Base-by-base conservation (phyloP, 495 filamentous ascomycete genomes). In the Aspergillus panamensis region DNA sequence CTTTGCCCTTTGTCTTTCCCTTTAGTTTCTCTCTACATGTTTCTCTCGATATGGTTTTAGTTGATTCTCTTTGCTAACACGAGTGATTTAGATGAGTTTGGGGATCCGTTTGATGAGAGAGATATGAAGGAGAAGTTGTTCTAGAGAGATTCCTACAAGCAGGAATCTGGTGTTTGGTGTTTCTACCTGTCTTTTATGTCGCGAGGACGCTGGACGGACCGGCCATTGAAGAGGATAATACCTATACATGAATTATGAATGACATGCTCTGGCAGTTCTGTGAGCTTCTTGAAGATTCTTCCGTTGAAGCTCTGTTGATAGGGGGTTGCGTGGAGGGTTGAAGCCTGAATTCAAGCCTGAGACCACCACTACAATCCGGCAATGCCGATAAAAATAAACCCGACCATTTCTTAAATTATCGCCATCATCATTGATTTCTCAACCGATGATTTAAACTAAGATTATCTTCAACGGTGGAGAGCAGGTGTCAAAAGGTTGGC, bases 21-120 rank as follows among this genome's bases (percentile, higher is more conserved):
- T 20, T n/a, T n/a, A n/a, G n/a, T n/a, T n/a, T n/a, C 5, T 25
- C 30, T 6, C 14, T 32, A 31, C 32, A 5, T 35, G 8, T 59
- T 31, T 30, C 35, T 44, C 31, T 52, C 30, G 29, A 3, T 35
- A 10, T 49, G 20, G 4, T 19, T n/a, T 6, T 45, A 19, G 13
- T 2, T 31, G 6, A 51, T 47, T 13, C 0, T 20, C 8, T 42
- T 33, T 35, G 14, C 20, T 47, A 35, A 42, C 29, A 25, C 31
- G 35, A 14, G 6, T 3, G 47, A 16, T 62, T 2, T 54, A 82
- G 79, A 70, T 55, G 75, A 81, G 50, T 82, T 79, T 39, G 80
- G 80, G 6, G 85, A 85, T 62, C 76, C 76, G 3, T 80, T 87
- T 60, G 82, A 87, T 70, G 85, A 88, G 59, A 71, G 72, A 7